These are phyloP conservation scores for Erysimum cheiri DNA, from an alignment of 441 rosid species.

Conservation along the genomic window DNA sequence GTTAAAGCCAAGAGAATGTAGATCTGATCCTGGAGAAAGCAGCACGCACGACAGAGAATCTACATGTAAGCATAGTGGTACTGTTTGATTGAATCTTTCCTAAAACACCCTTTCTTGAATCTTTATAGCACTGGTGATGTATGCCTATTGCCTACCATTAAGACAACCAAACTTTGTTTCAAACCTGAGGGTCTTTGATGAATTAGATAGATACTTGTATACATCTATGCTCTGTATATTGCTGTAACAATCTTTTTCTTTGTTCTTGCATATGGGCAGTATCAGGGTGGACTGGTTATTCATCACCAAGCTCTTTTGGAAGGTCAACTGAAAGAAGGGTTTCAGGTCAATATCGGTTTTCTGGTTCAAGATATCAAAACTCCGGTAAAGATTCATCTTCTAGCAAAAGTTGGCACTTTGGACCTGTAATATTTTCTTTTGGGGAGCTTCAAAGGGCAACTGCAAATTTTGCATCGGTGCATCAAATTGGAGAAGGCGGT, in stretches of 20 bases:
- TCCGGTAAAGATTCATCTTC: conserved; percentile 57
- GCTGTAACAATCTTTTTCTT: not conserved
- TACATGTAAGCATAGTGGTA: conserved; percentile 59
- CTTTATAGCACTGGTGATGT: conserved; percentile 6
- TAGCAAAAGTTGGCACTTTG: conserved; percentile 49
- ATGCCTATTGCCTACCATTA: not conserved
- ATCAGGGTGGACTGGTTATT: conserved; percentile 65
- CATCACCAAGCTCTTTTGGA: conserved; percentile 57
- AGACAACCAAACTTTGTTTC: not conserved
- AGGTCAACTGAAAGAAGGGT: conserved; percentile 45
- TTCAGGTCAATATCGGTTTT: conserved; percentile 42
- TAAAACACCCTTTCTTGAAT: conserved; percentile 20
- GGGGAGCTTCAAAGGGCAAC: conserved; percentile 71
- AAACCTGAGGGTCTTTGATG: conserved; percentile 14
- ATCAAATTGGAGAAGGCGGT: conserved; percentile 65
- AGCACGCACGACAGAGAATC: conserved; percentile 40
- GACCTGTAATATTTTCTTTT: conserved; percentile 53
- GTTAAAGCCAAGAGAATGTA: conserved; percentile 31
- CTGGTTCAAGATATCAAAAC: conserved; percentile 45
- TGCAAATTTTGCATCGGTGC: conserved; percentile 52
- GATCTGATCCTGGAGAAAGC: conserved; percentile 43
- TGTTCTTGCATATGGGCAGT: conserved; percentile 14
- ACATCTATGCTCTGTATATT: conserved; percentile 6
- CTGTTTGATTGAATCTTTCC: conserved; percentile 17
- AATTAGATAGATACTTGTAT: not conserved